Evolutionary conservation across 2,329 filamentous ascomycete genomes (phyloP).

Genomic region (Emydomyces testavorans): DNA sequence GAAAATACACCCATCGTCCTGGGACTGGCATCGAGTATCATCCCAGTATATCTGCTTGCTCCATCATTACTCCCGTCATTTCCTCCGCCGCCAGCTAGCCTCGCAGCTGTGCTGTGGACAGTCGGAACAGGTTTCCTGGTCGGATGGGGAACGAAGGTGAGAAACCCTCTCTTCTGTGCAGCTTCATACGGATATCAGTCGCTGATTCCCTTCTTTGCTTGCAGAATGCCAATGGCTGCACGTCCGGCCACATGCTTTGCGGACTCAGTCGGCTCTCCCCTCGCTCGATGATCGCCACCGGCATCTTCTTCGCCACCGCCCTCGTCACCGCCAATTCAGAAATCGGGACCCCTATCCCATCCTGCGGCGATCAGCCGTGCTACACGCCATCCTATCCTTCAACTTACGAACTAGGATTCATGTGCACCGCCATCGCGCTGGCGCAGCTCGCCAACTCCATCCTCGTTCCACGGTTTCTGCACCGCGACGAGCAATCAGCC

Average conservation of each 20-base stretch:
- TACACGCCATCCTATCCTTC: constrained; percentile 39
- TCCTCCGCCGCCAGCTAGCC: constrained; percentile 27
- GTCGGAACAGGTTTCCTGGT: constrained; percentile 36
- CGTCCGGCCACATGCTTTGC: constrained; percentile 47
- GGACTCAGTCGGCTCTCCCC: constrained; percentile 40
- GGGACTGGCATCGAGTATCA: constrained; percentile 37
- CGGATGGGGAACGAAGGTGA: constrained; percentile 45
- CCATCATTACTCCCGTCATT: constrained; percentile 38
- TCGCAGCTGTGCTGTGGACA: constrained; percentile 29
- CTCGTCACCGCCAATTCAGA: constrained; percentile 34
- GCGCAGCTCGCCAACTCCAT: constrained; percentile 26
- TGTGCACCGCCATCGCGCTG: constrained; percentile 25
- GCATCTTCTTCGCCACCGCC: constrained; percentile 35
- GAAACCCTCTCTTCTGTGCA: not conserved
- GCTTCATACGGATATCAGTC: not conserved
- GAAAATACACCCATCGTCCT: constrained; percentile 37
- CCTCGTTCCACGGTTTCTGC: constrained; percentile 25
- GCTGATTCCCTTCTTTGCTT: constrained; percentile 1
- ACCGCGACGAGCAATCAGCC: constrained; percentile 25
- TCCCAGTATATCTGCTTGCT: constrained; percentile 33
- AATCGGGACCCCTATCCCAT: constrained; percentile 27
- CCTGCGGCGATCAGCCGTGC: constrained; percentile 35
- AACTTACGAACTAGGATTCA: constrained; percentile 25
- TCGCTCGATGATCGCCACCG: constrained; percentile 40
- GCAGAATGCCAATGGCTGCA: constrained; percentile 41